phyloP scores from a whole-genome alignment of 2,329 filamentous ascomycete genomes.

The Ceratocystis lukuohia region DNA sequence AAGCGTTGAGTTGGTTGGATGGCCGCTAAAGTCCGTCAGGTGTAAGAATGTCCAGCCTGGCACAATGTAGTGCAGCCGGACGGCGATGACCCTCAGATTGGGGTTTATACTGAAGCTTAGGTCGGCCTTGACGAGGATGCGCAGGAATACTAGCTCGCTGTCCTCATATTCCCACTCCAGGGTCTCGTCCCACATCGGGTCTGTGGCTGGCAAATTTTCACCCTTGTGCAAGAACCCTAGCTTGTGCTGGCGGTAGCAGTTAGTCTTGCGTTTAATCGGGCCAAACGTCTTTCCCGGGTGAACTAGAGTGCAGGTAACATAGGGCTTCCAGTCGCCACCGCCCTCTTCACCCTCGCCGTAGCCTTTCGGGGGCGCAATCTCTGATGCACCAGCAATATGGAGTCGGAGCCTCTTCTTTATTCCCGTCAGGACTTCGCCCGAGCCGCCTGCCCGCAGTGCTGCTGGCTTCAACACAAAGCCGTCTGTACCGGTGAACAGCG shows the following conservation, averaged over 20 bases:
- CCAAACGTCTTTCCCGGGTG: conserved; percentile 40
- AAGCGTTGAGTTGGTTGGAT: conserved; percentile 48
- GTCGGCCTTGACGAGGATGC: conserved; percentile 54
- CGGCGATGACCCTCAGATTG: conserved; percentile 45
- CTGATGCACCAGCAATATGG: conserved; percentile 48
- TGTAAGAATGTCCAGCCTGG: conserved; percentile 50
- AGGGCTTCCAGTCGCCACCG: conserved; percentile 34
- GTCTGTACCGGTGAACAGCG: conserved; percentile 50
- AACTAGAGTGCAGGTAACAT: conserved; percentile 51
- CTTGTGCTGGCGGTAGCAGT: conserved; percentile 45
- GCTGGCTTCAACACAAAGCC: conserved; percentile 54
- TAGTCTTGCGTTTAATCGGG: conserved; percentile 48
- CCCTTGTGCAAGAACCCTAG: conserved; percentile 43
- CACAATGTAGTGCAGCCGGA: conserved; percentile 44
- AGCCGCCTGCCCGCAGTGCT: conserved; percentile 42
- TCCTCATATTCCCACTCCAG: conserved; percentile 57
- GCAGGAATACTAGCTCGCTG: conserved; percentile 50
- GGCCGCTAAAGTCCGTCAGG: conserved; percentile 51
- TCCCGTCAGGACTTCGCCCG: conserved; percentile 34
- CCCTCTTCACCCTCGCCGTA: conserved; percentile 15
- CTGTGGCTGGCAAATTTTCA: conserved; percentile 44
- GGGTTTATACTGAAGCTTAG: conserved; percentile 50
- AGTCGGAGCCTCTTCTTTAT: conserved; percentile 40
- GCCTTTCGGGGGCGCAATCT: conserved; percentile 34
- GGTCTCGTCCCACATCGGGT: conserved; percentile 52